Conservation (phyloP, 73 alveolate species). For the Uronychia binucleata region DNA sequence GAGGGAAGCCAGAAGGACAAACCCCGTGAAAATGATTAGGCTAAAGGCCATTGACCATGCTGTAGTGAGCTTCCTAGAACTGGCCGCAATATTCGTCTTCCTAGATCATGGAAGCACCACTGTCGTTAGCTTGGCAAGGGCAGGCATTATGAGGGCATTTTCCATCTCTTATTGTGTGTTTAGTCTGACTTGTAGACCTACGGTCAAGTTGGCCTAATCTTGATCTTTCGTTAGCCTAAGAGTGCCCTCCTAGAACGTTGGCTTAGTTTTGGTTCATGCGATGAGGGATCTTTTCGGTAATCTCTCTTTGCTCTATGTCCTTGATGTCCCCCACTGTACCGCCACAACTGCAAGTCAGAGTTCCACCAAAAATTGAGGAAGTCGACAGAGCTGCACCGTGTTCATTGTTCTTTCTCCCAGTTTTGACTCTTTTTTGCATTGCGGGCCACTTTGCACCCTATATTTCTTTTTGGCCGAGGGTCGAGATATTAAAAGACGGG, state of each 20-base stretch:
- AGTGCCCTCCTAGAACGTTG: no score
- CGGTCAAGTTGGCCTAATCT: no score
- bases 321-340: not conserved
- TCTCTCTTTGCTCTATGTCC: not conserved
- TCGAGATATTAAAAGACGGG: not conserved
- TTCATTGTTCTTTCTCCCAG: not conserved
- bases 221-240: no score
- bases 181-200: not conserved
- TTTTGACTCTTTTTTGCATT: not conserved
- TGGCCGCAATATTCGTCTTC: not conserved
- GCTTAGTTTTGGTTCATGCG: no score
- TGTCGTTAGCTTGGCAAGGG: not conserved
- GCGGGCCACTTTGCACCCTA: not conserved
- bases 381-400: not conserved
- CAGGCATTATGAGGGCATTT: not conserved
- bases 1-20: not conserved
- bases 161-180: not conserved
- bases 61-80: not conserved
- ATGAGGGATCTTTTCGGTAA: no score
- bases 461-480: no score
- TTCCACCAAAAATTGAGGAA: not conserved
- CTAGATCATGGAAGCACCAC: not conserved
- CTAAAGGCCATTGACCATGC: not conserved
- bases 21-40: no score
- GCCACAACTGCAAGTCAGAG: not conserved